Base-by-base conservation (phyloP, 2,329 filamentous ascomycete species). In the Diplodia sapinea region DNA sequence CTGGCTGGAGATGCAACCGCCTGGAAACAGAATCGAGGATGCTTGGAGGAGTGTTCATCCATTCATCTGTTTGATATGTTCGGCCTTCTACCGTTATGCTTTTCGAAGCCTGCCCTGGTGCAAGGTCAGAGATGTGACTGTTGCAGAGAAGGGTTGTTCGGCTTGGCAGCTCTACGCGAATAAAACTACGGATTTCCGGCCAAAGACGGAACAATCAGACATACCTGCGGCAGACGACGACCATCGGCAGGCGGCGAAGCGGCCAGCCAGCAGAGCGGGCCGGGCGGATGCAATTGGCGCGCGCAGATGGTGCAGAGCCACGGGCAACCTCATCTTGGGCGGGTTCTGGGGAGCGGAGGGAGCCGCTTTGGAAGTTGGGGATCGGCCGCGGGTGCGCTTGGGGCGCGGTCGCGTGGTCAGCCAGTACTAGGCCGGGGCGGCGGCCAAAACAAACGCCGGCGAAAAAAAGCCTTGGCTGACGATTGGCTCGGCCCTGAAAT, bases 1-100 rank as follows among this genome's bases (percentile, higher is more conserved):
- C 89, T 69, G 89, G 87, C 75, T 95, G 89, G n/a, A 96, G 86
- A 79, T 99, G 95, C n/a, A 99, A 85, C 66, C 87, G 88, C 70
- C 93, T 90, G 56, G 88, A 85, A 57, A 96, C 86, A 67, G 91
- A 88, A 26, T 88, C 83, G 57, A 93, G 82, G 70, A 99, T 94
- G 66, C 89, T 90, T 31, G 86, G 74, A 3, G 94, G 89, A 15
- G 91, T 85, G 79, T 99, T 99, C 79, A 91, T 95, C 91, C 93
- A 97, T 64, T 85, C 79, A 76, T 98, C 93, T 20, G 86, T 89
- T 20, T 81, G 75, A 78, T 93, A 93, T 11, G 79, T 80, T 70
- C 83, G 84, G 70, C 86, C 89, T 72, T 89, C 86, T 70, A 95
- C 85, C 12, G 81, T 83, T 70, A 91, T 79, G 26, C 76, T 74